These are phyloP conservation scores for Plantago elongata DNA, from an alignment of 257 asterid genomes.

Conservation along the genomic window DNA sequence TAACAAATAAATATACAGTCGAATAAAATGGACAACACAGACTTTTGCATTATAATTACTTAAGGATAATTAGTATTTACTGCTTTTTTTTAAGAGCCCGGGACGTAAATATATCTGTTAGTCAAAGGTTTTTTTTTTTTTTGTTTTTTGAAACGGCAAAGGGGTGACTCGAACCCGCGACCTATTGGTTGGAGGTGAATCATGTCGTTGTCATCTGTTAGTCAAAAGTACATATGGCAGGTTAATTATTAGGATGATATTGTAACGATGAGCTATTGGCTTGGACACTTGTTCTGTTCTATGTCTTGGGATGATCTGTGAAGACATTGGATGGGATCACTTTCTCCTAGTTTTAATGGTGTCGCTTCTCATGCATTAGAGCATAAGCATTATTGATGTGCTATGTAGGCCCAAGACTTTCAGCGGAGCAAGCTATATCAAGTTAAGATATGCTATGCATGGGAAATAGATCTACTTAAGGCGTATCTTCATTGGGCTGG, in stretches of 20 bases:
- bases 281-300: background rate
- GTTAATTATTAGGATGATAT: background rate
- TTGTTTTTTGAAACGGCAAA: no score
- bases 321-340: background rate
- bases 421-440: background rate
- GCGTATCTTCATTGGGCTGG: conserved; percentile 1
- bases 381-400: background rate
- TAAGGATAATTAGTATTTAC: no score
- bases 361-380: background rate
- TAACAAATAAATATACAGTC: no score
- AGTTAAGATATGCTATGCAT: background rate
- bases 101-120: background rate
- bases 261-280: background rate
- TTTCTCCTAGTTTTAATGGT: background rate
- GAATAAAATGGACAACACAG: no score
- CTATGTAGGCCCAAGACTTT: no score
- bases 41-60: no score
- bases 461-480: background rate
- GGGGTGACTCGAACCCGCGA: no score
- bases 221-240: background rate
- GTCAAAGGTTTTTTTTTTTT: no score
- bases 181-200: no score
- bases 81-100: no score
- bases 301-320: background rate
- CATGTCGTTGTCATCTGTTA: no score